Base-by-base conservation (phyloP, 495 filamentous ascomycete genomes). In the Aspergillus panamensis region DNA sequence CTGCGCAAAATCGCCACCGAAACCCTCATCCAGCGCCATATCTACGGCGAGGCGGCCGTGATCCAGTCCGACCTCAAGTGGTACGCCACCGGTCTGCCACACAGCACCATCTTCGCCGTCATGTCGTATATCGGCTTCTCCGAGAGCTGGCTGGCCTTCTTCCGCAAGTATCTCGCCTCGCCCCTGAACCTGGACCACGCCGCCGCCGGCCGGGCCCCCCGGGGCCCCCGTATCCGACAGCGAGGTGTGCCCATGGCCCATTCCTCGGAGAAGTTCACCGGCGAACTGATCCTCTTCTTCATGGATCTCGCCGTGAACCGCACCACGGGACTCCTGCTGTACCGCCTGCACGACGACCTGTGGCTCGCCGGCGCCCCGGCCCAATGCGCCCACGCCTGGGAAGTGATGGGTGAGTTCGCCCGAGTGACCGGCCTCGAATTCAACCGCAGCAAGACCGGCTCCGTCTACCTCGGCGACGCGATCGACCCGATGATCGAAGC, bases 261-360 rank as follows among this genome's bases (percentile, higher is more conserved):
- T 61, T 68, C 71, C 0, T 70, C 85, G 3, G 81, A 78, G 54
- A 74, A 80, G 44, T 56, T 82, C 6, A 74, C 81, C 31, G 77
- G 80, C 3, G 84, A 87, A 51, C 67, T 74, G 0, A 62, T 85
- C 8, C 63, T 87, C 2, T 86, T 85, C 65, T 80, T 78, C 58
- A 71, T 86, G 55, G 84, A 87, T 59, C 79, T 80, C 42, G 67
- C 82, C 0, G 76, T 87, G 20, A 85, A 84, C 58, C 75, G 81
- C 37, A 64, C 66, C 0, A 77, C 84, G 0, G 67, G 76, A 6
- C 71, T 81, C 20, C 69, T 79, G 20, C 62, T 85, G 35, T 80
- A 80, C 62, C 77, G 82, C 10, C 73, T 84, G 48, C 77, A 84
- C 58, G 83, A 85, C 54, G 82, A 86, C 53, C 71, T 85, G 45